phyloP scores from a whole-genome alignment of 169 alveolate genomes.

The Besnoitia besnoiti region DNA sequence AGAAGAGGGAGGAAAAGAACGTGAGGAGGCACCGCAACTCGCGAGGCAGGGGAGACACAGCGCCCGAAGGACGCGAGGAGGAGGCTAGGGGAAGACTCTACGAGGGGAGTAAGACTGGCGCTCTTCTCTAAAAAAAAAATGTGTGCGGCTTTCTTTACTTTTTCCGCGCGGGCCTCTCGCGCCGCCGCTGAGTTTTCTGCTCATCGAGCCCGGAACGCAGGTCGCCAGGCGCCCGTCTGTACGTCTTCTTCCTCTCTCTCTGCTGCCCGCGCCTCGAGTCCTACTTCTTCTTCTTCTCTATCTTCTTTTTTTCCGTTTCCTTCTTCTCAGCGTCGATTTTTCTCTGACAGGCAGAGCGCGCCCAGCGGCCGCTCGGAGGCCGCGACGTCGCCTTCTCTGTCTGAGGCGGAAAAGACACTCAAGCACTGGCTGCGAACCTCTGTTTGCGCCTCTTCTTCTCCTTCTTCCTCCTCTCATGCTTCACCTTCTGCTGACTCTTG shows the following conservation, averaged over 20 bases:
- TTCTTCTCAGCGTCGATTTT: background rate
- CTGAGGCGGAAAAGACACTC: too few relatives aligned
- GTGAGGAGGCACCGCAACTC: background rate
- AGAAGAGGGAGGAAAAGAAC: background rate
- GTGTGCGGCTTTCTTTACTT: too few relatives aligned
- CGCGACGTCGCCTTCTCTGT: background rate
- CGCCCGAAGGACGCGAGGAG: background rate
- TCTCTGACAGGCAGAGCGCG: background rate
- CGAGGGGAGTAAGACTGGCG: background rate
- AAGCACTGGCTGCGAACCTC: background rate
- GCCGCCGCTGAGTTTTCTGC: background rate
- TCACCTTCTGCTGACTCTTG: background rate
- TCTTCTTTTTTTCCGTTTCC: background rate
- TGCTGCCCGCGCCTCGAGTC: background rate
- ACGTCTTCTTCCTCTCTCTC: background rate
- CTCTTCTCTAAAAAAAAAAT: too few relatives aligned
- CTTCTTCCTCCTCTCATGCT: background rate
- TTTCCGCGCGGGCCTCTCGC: too few relatives aligned
- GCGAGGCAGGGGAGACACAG: background rate
- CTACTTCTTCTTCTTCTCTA: background rate
- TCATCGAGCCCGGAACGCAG: background rate
- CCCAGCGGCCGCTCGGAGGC: background rate
- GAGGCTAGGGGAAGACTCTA: background rate
- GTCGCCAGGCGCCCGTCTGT: background rate
- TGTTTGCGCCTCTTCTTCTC: background rate